Evolutionary conservation across 306 rosid species (phyloP).

Genomic region (Ormosia semicastrata): DNA sequence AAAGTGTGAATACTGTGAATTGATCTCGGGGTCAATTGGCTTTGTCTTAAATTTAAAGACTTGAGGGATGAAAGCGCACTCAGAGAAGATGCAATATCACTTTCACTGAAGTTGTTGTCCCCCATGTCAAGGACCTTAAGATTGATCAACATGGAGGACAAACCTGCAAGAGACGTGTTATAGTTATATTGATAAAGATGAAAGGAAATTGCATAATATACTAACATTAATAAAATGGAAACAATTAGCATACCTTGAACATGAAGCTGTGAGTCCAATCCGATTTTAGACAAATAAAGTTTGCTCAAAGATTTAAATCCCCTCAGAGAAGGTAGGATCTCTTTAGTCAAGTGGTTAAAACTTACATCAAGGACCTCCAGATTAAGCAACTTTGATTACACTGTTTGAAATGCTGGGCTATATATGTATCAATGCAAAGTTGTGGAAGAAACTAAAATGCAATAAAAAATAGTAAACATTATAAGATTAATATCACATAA

Average conservation of each 20-base stretch:
- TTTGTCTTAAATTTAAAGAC: not conserved
- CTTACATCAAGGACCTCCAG: constrained; percentile 7
- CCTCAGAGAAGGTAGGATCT: not conserved
- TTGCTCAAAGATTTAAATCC: constrained; percentile 13
- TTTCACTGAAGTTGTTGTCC: not conserved
- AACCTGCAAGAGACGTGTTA: not conserved
- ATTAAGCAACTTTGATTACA: not conserved
- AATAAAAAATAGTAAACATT: not conserved
- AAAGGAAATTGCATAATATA: too few relatives aligned
- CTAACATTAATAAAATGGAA: too few relatives aligned
- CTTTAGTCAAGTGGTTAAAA: not conserved
- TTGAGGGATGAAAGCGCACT: constrained; percentile 8
- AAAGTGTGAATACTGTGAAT: not conserved
- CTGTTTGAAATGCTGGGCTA: not conserved
- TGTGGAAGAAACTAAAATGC: not conserved
- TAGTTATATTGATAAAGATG: too few relatives aligned
- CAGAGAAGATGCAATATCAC: not conserved
- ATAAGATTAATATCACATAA: too few relatives aligned
- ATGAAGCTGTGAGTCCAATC: constrained; percentile 11
- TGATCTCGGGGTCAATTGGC: not conserved
- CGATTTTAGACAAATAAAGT: not conserved
- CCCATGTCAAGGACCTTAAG: not conserved
- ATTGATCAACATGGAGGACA: too few relatives aligned
- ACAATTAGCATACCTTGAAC: constrained; percentile 2
- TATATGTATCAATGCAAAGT: not conserved